Evolutionary conservation across 2,329 filamentous ascomycete genomes (phyloP), one percentile per base, ranked within the genome.

Genomic region (Cercospora janseana): DNA sequence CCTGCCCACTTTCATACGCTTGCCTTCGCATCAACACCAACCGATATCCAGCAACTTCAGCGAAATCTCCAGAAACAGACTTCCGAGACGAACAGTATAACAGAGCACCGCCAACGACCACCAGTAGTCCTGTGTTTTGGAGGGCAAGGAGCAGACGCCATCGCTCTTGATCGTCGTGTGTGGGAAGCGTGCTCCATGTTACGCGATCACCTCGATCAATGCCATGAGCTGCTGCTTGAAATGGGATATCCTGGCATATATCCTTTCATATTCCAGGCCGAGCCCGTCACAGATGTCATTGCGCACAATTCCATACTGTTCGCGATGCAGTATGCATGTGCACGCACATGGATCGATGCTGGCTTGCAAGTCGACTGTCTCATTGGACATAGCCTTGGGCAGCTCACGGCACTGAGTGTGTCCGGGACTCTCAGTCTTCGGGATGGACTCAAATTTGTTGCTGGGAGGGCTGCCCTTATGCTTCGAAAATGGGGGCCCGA

Each of bases 371-470:
- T 52, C 8, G 40, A 28, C 16, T 37, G 45, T 10, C 29, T 51
- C 6, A 38, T 55, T 6, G 55, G 55, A 4, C 55, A 57, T 28
- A 52, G 48, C 32, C 49, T 57, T 21, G 55, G 55, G 7, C 31
- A 57, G 24, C 35, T 57, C 3, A 41, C 41, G 13, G 52, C 52
- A 7, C 27, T 52, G 15, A 35, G 32, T 20, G 37, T 55, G 12
- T 43, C 37, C 20, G 55, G 52, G 6, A 26, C 40, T 15, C 16
- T 57, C 4, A 34, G 27, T 10, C 38, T 57, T 6, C 13, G 13
- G 15, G 48, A 55, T n/a, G 49, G 40, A 6, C 10, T 55, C 7
- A 44, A 28, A 10, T 42, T 55, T n/a, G 27, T 55, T 9, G 43
- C 31, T 20, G 35, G 41, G 8, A 42, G 55, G 41, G 52, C 55